Base-by-base conservation (phyloP, 2,329 filamentous ascomycete species). In the Aspergillus tanneri region DNA sequence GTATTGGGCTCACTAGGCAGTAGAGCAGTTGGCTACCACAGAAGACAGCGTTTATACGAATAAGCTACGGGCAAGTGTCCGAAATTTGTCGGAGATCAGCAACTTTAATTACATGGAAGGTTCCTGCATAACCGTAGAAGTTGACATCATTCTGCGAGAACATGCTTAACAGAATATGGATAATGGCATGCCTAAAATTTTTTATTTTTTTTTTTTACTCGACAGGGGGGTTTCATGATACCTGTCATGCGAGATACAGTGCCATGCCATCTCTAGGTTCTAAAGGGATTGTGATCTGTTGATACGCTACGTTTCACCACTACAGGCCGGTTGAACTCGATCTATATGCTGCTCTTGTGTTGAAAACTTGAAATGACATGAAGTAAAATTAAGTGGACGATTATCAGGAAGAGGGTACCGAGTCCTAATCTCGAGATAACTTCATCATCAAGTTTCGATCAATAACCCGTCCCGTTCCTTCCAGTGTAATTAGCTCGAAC, bases 291-390 rank as follows among this genome's bases (percentile, higher is more conserved):
- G n/a, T 27, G 34, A 12, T 41, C 42, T 22, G 32, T 35, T 50
- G 43, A 43, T 47, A 50, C 49, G 46, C 50, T 56, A 61, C 57
- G 62, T 65, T 64, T 65, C 62, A 65, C 52, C 43, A 27, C 36
- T 36, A 23, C 25, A 32, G 27, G 38, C 42, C 37, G 45, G 38
- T 35, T 14, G 41, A 34, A 37, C 34, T 43, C 21, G n/a, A 16
- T 49, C 21, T 11, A 32, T 27, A 7, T 36, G 30, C 28, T 34
- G 21, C n/a, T n/a, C n/a, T n/a, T n/a, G n/a, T n/a, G n/a, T n/a
- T n/a, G n/a, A n/a, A n/a, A n/a, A n/a, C n/a, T n/a, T n/a, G 18
- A 16, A 23, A 25, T 6, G 23, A 24, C 28, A 25, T 14, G n/a
- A 40, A 45, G 40, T 48, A 37, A 52, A 39, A 48, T 45, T 48